Evolutionary conservation across 208 protist species (phyloP), one percentile per base, ranked within the genome.

Genomic region (Crithidia fasciculata): DNA sequence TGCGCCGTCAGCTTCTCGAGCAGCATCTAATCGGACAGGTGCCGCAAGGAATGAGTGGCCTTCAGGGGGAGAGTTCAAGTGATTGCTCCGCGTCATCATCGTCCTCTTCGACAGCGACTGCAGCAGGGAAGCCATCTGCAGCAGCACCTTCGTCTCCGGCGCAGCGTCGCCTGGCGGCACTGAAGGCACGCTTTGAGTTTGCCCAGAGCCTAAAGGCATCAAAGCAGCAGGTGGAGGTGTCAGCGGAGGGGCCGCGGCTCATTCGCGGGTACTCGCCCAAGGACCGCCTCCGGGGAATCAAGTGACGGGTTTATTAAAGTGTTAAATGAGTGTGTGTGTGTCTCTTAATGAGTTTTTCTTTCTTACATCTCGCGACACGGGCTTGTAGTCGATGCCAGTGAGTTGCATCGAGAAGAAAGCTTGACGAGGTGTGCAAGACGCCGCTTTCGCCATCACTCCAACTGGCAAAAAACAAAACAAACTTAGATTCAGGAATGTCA

Each of bases 101-200:
- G 9, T 49, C 45, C 9, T 49, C 45, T 13, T 49, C 12, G 45
- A 13, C 45, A 49, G 45, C 45, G 45, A 8, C 7, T 8, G 45
- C 45, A 13, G 7, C 45, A 49, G 45, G 9, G 45, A 49, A 49
- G 45, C 0, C 45, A 2, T 8, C 28, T 28, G 41, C 41, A 41
- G 59, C 58, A 18, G 4, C 41, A 2, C 12, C 62, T 7, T 50
- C 54, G 6, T 75, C 72, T 8, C 70, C 77, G 1, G 80, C 91
- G 49, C 77, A 84, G 63, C 81, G 88, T 8, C 83, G 89, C 4
- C 57, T 96, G 58, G 71, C 64, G 0, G 92, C 92, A 13, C 79
- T 96, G 10, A 96, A 96, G 75, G 82, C 86, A 4, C 89, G 92
- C 18, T 86, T 94, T 65, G 80, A 84, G 13, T 78, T 91, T 47